These are phyloP conservation scores for Ceratocystis smalleyi DNA, from an alignment of 2,329 filamentous ascomycete species.

Conservation along the genomic window DNA sequence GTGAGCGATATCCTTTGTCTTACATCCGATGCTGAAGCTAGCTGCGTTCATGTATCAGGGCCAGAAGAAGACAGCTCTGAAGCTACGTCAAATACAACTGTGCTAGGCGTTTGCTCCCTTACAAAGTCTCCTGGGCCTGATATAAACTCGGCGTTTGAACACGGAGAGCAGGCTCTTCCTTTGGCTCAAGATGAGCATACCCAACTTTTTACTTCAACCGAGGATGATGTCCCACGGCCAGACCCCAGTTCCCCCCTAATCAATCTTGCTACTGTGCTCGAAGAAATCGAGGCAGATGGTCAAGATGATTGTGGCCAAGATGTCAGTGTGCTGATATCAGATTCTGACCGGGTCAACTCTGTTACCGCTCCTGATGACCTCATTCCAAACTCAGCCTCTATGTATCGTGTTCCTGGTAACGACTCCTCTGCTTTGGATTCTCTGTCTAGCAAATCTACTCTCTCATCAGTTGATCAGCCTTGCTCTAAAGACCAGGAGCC, in stretches of 20 bases:
- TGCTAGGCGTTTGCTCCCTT: too few relatives aligned
- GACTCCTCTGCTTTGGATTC: not conserved
- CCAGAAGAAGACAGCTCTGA: too few relatives aligned
- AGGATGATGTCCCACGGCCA: not conserved
- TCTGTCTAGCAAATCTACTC: too few relatives aligned
- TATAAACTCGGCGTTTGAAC: not conserved
- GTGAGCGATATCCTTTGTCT: not conserved
- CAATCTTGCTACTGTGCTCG: slow-evolving; percentile 9
- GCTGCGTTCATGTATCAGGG: not conserved
- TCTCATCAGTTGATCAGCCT: too few relatives aligned
- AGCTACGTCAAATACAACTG: not conserved
- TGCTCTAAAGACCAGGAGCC: too few relatives aligned
- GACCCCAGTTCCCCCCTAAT: not conserved
- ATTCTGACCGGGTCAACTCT: not conserved
- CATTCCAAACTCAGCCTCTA: not conserved
- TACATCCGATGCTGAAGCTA: not conserved
- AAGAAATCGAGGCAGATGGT: slow-evolving; percentile 9
- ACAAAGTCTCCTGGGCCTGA: not conserved
- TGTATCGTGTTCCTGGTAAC: not conserved
- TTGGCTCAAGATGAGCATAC: not conserved
- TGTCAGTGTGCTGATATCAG: not conserved
- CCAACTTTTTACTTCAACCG: not conserved
- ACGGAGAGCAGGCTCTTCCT: not conserved
- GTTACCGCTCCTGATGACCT: not conserved
- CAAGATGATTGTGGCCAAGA: slow-evolving; percentile 7